These are phyloP conservation scores for Acanthamoeba lenticulata DNA, from an alignment of 208 protist species.

Conservation along the genomic window DNA sequence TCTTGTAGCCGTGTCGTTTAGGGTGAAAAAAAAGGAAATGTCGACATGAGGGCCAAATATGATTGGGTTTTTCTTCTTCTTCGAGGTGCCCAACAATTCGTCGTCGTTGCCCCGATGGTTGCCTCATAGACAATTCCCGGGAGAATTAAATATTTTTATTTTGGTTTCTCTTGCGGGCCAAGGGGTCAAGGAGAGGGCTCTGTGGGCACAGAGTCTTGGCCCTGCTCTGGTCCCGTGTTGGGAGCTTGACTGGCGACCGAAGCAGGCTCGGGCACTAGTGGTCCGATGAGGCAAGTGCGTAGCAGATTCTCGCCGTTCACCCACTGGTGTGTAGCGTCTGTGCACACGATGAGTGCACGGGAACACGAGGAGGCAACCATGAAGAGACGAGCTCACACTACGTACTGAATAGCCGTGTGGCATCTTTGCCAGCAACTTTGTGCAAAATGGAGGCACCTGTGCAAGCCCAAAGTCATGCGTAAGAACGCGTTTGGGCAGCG, in stretches of 20 bases:
- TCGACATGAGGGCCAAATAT: too few relatives aligned
- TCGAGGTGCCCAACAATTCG: neutral
- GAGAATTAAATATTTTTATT: too few relatives aligned
- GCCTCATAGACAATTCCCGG: too few relatives aligned
- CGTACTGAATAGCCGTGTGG: slow-evolving; percentile 7
- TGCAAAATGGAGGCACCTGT: neutral
- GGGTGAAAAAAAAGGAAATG: too few relatives aligned
- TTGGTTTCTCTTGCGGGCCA: too few relatives aligned
- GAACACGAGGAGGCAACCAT: neutral
- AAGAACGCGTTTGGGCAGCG: neutral
- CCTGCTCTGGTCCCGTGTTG: neutral
- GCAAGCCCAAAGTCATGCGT: neutral
- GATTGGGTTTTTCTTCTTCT: neutral
- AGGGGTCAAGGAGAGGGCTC: too few relatives aligned
- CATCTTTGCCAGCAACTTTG: neutral
- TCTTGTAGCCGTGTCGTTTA: neutral
- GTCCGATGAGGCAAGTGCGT: neutral
- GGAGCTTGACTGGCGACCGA: neutral
- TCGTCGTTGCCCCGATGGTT: neutral
- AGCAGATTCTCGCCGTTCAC: slow-evolving; percentile 21
- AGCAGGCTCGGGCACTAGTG: neutral
- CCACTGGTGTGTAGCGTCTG: slow-evolving; percentile 40
- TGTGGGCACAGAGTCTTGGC: too few relatives aligned
- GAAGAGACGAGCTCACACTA: neutral
- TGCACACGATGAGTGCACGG: neutral